Conservation (phyloP, 305 asterid genomes). For the Fraxinus platypoda region DNA sequence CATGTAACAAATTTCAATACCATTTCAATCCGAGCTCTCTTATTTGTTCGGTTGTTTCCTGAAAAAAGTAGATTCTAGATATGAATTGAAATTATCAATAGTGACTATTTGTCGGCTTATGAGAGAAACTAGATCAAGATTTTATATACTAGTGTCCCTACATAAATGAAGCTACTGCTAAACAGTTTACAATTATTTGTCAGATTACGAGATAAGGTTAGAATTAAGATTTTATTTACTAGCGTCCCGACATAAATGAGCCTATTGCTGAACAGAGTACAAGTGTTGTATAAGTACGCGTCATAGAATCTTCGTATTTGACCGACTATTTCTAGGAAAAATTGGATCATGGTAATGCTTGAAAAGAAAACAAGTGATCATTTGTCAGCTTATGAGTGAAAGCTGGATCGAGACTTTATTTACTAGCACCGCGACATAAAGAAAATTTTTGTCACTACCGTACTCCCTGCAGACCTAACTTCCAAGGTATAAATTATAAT, state of each 20-base stretch:
- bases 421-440: not conserved
- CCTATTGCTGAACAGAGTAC: not conserved
- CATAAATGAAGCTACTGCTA: not conserved
- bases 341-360: not conserved
- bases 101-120: not conserved
- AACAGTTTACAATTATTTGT: not conserved
- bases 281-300: no score
- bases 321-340: not conserved
- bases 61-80: not conserved
- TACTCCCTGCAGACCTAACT: slow-evolving; percentile 71
- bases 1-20: not conserved
- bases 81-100: not conserved
- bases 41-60: not conserved
- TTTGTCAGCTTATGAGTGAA: not conserved
- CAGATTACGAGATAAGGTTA: not conserved
- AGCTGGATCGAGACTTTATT: not conserved
- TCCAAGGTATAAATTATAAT: slow-evolving; percentile 45
- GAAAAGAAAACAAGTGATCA: not conserved
- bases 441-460: slow-evolving; percentile 38
- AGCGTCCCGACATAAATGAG: not conserved
- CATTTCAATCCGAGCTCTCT: not conserved
- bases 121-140: not conserved
- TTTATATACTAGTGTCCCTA: not conserved
- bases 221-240: not conserved
- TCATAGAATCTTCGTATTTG: no score